Base-by-base conservation (phyloP, 306 rosid species). In the Medicago lupulina region DNA sequence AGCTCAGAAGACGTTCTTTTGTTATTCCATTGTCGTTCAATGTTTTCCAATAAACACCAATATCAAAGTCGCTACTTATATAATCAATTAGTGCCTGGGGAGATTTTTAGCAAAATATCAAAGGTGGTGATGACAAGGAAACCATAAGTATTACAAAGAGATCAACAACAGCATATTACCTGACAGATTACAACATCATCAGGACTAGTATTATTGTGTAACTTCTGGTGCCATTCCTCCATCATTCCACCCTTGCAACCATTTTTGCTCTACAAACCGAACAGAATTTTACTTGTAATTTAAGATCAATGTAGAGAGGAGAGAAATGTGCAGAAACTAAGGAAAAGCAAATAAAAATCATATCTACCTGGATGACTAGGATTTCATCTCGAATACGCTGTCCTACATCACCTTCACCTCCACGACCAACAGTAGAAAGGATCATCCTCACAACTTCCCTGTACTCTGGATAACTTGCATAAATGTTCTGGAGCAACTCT, bases 181-280 rank as follows among this genome's bases (percentile, higher is more conserved):
- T 95, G 99, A 84, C 99, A 95, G 77, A 95, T 92, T 60, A 95
- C 83, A 83, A 95, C 93, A 79, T 95, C 99, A 88, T 95, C 99
- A 9, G 99, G 99, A 70, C 99, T 95, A 58, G 99, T 95, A 85
- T 95, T 95, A 74, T 95, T 95, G 84, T 95, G 99, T 85, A 95
- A 87, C 86, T 95, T 95, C 81, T 95, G 99, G 82, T 95, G 99
- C 99, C 99, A 95, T 86, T 95, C 97, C 84, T 95, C 99, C 97
- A 95, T 95, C 83, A 95, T 87, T 79, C 86, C 97, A 7, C 99
- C 99, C 83, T 85, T 90, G 87, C 97, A 92, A 4, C 89, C 83
- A 74, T 90, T 92, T 0, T 90, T 90, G 68, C 99, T 90, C 99
- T 95, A 84, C 73, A 79, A 78, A 70, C 67, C 68, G 81, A 50